Percentiles rank a stretch among this genome's conserved stretches.
Conservation (phyloP, 495 filamentous ascomycete species). For the Lasiosphaeria ovina region DNA sequence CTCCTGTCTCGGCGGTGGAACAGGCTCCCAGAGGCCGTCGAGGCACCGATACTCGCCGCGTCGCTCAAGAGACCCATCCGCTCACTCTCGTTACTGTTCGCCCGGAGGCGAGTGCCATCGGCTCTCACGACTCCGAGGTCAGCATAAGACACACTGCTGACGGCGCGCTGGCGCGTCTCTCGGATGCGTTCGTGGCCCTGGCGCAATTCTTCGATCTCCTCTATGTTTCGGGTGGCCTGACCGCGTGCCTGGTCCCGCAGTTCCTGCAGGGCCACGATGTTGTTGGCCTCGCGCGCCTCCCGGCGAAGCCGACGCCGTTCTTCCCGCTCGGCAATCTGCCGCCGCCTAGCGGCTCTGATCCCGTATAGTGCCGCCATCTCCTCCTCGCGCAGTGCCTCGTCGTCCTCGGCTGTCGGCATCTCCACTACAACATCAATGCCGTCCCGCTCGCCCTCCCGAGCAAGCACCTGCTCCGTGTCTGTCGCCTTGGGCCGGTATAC, state of each 20-base stretch:
- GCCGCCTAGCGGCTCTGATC: slow-evolving; percentile 74
- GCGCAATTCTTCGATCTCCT: slow-evolving; percentile 53
- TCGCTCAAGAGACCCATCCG: slow-evolving; percentile 69
- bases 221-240: slow-evolving; percentile 32
- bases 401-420: slow-evolving; percentile 50
- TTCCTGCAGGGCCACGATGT: slow-evolving; percentile 60
- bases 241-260: slow-evolving; percentile 46
- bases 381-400: slow-evolving; percentile 79
- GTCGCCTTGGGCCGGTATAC: slow-evolving; percentile 67
- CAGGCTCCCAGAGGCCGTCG: slow-evolving; percentile 23
- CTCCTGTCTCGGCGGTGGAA: slow-evolving; percentile 44
- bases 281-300: slow-evolving; percentile 69
- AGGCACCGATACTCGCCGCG: slow-evolving; percentile 57
- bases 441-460: slow-evolving; percentile 83
- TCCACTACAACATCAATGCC: slow-evolving; percentile 93
- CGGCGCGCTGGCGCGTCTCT: slow-evolving; percentile 64
- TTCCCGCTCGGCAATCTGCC: slow-evolving; percentile 74
- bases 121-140: slow-evolving; percentile 82
- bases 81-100: slow-evolving; percentile 76
- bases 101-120: slow-evolving; percentile 83
- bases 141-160: slow-evolving; percentile 83
- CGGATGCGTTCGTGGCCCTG: slow-evolving; percentile 64
- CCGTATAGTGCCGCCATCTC: slow-evolving; percentile 94
- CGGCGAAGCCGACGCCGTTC: slow-evolving; percentile 61
- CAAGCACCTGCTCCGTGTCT: slow-evolving; percentile 80